A percentile compares a stretch with the other conserved stretches of the same genome.
These are phyloP conservation scores for Sedum album DNA, from an alignment of 164 flowering plant genomes.

Conservation along the genomic window DNA sequence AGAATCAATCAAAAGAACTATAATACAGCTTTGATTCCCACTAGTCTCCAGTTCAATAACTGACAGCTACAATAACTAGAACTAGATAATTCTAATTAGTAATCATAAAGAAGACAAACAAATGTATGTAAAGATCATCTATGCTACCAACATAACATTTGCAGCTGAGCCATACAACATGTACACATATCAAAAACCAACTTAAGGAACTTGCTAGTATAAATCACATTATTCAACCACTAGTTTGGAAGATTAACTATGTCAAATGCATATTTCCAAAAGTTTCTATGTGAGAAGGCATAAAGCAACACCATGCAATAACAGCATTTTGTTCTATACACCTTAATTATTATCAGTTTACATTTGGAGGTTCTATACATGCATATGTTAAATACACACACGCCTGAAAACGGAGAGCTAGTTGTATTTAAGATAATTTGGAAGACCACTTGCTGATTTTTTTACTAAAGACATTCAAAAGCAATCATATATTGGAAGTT, in stretches of 20 bases:
- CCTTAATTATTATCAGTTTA: neutral
- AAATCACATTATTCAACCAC: neutral
- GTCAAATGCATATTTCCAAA: neutral
- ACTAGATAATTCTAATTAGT: neutral
- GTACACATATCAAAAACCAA: neutral
- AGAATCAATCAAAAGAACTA: neutral
- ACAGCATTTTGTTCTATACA: neutral
- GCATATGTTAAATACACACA: neutral
- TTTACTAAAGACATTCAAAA: no score
- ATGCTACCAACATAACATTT: neutral
- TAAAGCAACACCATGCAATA: neutral
- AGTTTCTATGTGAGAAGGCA: neutral
- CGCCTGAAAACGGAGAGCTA: neutral
- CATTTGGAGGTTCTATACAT: neutral
- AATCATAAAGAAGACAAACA: neutral
- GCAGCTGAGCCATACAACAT: neutral
- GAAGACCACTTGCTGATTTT: no score
- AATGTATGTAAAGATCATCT: neutral
- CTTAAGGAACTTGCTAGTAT: neutral
- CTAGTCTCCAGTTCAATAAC: neutral
- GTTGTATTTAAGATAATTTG: no score
- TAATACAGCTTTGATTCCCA: neutral
- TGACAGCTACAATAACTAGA: neutral
- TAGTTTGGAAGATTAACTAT: neutral
- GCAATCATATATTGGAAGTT: constrained; percentile 2